Evolutionary conservation across 352 stramenopile genomes (phyloP).

Genomic region (Globisporangium alternatum): DNA sequence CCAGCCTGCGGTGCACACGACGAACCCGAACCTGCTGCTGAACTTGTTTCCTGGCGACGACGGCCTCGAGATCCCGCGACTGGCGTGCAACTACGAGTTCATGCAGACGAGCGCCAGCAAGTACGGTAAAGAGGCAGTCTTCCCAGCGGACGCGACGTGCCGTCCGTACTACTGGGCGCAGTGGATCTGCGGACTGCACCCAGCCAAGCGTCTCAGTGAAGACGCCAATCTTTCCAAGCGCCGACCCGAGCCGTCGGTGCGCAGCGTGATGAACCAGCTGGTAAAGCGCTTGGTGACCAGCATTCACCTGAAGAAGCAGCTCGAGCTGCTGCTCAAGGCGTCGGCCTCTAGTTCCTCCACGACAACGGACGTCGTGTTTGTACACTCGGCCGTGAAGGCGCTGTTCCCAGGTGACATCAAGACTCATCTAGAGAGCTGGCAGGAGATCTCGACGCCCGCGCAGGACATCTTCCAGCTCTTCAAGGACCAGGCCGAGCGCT

Average conservation of each 20-base stretch:
- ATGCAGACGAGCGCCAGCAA: slow-evolving; percentile 18
- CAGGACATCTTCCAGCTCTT: slow-evolving; percentile 48
- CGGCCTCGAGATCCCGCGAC: slow-evolving; percentile 36
- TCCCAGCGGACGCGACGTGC: slow-evolving; percentile 32
- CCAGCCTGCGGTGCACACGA: background rate
- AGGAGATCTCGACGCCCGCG: slow-evolving; percentile 31
- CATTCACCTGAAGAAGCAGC: slow-evolving; percentile 43
- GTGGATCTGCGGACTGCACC: slow-evolving; percentile 67
- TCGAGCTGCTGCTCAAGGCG: slow-evolving; percentile 36
- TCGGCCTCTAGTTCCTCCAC: slow-evolving; percentile 11
- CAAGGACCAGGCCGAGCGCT: slow-evolving; percentile 23
- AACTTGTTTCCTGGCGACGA: slow-evolving; percentile 68
- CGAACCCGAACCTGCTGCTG: slow-evolving; percentile 34
- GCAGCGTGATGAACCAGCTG: slow-evolving; percentile 60
- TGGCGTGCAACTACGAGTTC: slow-evolving; percentile 51
- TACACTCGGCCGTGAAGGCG: slow-evolving; percentile 34
- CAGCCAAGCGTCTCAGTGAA: slow-evolving; percentile 36
- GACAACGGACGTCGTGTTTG: slow-evolving; percentile 19
- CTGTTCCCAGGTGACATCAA: slow-evolving; percentile 44
- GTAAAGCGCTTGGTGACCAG: slow-evolving; percentile 47
- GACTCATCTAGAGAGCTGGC: slow-evolving; percentile 55
- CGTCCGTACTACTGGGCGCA: slow-evolving; percentile 74
- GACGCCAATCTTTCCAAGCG: slow-evolving; percentile 1
- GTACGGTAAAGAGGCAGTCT: slow-evolving; percentile 36
- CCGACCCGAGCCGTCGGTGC: slow-evolving; percentile 63